These are phyloP conservation scores for Colletotrichum sp. DNA, from an alignment of 2,329 filamentous ascomycete species.

Conservation along the genomic window DNA sequence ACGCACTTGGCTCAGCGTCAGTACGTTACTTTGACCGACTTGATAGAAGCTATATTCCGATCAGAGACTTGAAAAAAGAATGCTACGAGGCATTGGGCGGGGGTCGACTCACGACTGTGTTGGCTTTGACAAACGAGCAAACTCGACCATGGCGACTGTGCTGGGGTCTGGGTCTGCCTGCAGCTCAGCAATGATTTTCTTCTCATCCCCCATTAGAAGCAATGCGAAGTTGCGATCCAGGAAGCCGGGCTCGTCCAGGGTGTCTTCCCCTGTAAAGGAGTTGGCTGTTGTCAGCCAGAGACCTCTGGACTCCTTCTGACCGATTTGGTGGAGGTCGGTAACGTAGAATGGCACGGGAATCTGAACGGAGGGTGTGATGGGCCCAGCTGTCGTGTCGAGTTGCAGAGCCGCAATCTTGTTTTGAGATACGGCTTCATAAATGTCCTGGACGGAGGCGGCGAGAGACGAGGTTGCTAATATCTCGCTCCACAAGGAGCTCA, in stretches of 20 bases:
- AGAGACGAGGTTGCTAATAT: conserved; percentile 77
- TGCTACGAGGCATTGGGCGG: not conserved
- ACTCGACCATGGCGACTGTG: conserved; percentile 79
- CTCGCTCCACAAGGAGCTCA: conserved; percentile 72
- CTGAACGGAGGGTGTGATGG: conserved; percentile 67
- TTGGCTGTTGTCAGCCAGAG: conserved; percentile 90
- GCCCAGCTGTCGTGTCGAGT: conserved; percentile 67
- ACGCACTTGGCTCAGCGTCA: conserved; percentile 81
- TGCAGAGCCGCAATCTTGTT: conserved; percentile 87
- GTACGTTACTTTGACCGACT: conserved; percentile 71
- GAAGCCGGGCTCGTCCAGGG: conserved; percentile 67
- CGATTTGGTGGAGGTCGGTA: conserved; percentile 72
- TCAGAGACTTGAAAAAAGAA: conserved; percentile 27
- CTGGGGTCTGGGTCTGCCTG: conserved; percentile 79
- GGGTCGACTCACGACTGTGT: conserved; percentile 60
- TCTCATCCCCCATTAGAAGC: conserved; percentile 83
- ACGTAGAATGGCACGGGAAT: conserved; percentile 73
- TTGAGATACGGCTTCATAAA: conserved; percentile 81
- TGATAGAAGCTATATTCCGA: conserved; percentile 70
- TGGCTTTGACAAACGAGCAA: conserved; percentile 76
- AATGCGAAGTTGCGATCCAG: conserved; percentile 88
- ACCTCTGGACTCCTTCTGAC: conserved; percentile 73
- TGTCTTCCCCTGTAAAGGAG: conserved; percentile 72
- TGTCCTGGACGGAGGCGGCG: conserved; percentile 80
- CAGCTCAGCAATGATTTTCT: conserved; percentile 74